Evolutionary conservation across 1,139 yeast species (phyloP), one percentile per base, ranked within the genome.

Genomic region (Saccharomyces hybrid): DNA sequence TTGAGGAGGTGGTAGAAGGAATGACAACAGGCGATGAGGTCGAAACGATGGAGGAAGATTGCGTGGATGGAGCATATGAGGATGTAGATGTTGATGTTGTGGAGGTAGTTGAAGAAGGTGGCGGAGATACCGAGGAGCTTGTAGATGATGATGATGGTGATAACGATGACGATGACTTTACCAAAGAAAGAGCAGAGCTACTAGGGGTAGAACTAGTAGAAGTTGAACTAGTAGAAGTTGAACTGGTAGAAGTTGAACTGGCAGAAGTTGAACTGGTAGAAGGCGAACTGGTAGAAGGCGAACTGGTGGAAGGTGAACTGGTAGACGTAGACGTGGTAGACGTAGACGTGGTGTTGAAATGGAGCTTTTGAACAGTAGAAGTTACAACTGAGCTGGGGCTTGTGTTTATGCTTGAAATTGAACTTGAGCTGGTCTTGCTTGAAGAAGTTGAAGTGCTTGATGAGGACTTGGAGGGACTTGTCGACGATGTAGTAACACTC

Each of bases 241-340:
- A n/a, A 16, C 32, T 26, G 12, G 41, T 5, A 3, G 29, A 21
- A 6, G 21, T 27, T 2, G 32, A 26, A 27, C 26, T 26, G n/a
- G 50, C 24, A 7, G 48, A 44, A 19, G 52, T 11, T 2, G 42
- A 14, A 4, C 46, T 51, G 16, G 32, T 14, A 16, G 12, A 19
- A 11, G 56, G 48, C 9, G 53, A 44, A 34, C 42, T 42, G n/a
- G 32, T 21, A 42, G 58, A 41, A 12, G 50, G 46, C 1, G 57
- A 29, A 9, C 53, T 50, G 2, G 52, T 42, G 24, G 38, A 19
- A 48, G 29, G 4, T n/a, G 41, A 42, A 31, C 29, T 28, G 9
- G 29, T 28, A 28, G 28, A 12, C 2, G 29, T 28, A 2, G 29
- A 28, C 2, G 11, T 28, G 11, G n/a, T 26, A 48, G n/a, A 19